Base-by-base conservation (phyloP, 164 flowering plant genomes). In the Berberis vulgaris region DNA sequence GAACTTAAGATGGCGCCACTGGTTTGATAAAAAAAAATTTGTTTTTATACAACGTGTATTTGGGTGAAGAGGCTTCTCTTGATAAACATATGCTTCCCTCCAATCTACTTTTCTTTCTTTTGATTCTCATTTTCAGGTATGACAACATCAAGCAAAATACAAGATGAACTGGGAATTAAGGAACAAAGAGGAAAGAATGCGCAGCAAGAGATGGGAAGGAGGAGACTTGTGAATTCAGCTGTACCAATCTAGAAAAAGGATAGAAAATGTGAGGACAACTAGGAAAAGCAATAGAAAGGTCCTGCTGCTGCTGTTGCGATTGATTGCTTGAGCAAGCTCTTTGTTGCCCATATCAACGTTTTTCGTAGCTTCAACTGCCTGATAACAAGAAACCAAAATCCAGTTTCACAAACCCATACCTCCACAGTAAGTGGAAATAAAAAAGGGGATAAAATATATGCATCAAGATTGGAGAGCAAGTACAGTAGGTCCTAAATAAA, bases 301-400 rank as follows among this genome's bases (percentile, higher is more conserved):
- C 71, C 96, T 83, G 84, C 97, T 86, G 65, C 96, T 79, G 79
- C 84, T 87, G 70, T 89, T 89, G 71, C 96, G 71, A 57, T 80
- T 81, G 62, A 95, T 84, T 60, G 99, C 97, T 79, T 91, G 85
- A 2, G 87, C 66, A 49, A 93, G 71, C 74, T 90, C 94, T 66
- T 86, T 88, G 86, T 91, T 89, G 8, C 97, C 95, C 55, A 80
- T 76, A 63, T 81, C 91, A 12, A 94, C 97, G 57, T 93, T 93
- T 39, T 81, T 78, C 42, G 96, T 89, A 45, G 96, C 98, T 78
- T 85, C 87, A 60, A 92, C 81, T 41, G 98, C 98, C 98, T 89
- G 82, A 71, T 59, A 57, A 65, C 8, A 52, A 2, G 3, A 40
- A 49, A 63, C 47, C 7, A 49, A 43, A 61, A 2, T 26, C 26